Base-by-base conservation (phyloP, 2,329 filamentous ascomycete species). In the Cladosporium sp. region DNA sequence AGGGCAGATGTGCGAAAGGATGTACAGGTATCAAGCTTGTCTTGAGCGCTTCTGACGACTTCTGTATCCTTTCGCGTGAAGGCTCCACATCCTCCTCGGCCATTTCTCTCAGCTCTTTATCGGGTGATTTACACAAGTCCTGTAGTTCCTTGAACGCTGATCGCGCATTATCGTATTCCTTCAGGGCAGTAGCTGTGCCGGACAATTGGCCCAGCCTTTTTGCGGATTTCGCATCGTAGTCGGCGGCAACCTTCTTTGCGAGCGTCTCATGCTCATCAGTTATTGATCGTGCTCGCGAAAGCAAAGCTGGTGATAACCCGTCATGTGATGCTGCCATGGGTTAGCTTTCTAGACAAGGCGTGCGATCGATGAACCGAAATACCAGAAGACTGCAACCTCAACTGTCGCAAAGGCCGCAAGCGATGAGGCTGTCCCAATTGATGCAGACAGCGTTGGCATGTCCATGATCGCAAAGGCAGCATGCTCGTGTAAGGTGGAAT, bases 1-100 rank as follows among this genome's bases (percentile, higher is more conserved):
- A 97, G 55, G 92, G 91, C 66, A 97, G 82, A 62, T 91, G 84
- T 34, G 90, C 90, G 71, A 97, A 99, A 2, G 92, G 90, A 72
- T 99, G 92, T 40, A 86, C 84, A 0, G 94, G 94, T 15, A 96
- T 89, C 55, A 99, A 82, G 47, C 89, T 86, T 20, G 82, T 84
- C 25, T 90, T 90, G 43, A 99, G 82, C 37, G 83, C 84, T 38
- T 81, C 81, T 0, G 86, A 85, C 25, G 95, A 82, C 0, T 75
- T 70, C 2, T 82, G 79, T 22, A 97, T 81, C 59, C 83, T 79
- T 5, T 80, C 75, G 15, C 81, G 78, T 11, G 90, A 91, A 2
- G 81, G 73, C n/a, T 78, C 76, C 8, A 97, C 80, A 71, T 99
- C 94, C 57, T 86, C 82, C 40, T 79, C 72, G 6, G 86, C 86